These are phyloP conservation scores for Hyphodiscus hymeniophilus DNA, from an alignment of 495 filamentous ascomycete genomes.

Conservation along the genomic window DNA sequence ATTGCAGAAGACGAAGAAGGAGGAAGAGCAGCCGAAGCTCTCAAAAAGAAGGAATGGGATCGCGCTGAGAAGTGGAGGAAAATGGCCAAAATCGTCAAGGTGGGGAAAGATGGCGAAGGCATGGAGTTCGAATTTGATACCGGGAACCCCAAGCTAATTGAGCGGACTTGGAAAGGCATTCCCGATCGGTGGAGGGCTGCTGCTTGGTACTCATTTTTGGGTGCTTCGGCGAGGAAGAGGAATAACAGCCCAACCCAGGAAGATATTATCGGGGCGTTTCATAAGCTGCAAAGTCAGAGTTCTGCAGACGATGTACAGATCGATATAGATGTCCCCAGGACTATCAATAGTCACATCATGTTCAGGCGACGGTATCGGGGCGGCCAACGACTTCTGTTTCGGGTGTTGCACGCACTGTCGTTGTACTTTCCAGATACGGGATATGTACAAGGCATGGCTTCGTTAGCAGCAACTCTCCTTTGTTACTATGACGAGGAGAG, in stretches of 20 bases:
- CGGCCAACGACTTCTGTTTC: conserved; percentile 86
- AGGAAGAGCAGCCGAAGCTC: conserved; percentile 44
- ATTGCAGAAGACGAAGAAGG: conserved; percentile 52
- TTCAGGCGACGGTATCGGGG: conserved; percentile 86
- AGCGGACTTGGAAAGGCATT: conserved; percentile 95
- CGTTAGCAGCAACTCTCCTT: conserved; percentile 82
- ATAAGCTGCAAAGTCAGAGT: conserved; percentile 58
- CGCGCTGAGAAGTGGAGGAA: conserved; percentile 93
- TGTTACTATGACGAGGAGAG: conserved; percentile 96
- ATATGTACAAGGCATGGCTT: conserved; percentile 98
- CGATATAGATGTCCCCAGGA: conserved; percentile 92
- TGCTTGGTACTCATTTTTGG: conserved; percentile 92
- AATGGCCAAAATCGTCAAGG: conserved; percentile 72
- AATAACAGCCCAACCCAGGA: conserved; percentile 55
- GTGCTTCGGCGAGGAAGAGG: conserved; percentile 64
- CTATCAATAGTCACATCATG: conserved; percentile 96
- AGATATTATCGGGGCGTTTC: conserved; percentile 59
- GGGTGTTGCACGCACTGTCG: conserved; percentile 84
- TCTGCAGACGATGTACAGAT: conserved; percentile 95
- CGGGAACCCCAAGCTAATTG: conserved; percentile 74
- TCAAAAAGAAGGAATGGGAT: conserved; percentile 72
- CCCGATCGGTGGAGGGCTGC: conserved; percentile 91
- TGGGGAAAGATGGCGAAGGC: conserved; percentile 55
- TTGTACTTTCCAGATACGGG: conserved; percentile 87
- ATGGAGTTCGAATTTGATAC: conserved; percentile 89